Conservation (phyloP, 2,329 filamentous ascomycete species). For the Diplodia intermedia region DNA sequence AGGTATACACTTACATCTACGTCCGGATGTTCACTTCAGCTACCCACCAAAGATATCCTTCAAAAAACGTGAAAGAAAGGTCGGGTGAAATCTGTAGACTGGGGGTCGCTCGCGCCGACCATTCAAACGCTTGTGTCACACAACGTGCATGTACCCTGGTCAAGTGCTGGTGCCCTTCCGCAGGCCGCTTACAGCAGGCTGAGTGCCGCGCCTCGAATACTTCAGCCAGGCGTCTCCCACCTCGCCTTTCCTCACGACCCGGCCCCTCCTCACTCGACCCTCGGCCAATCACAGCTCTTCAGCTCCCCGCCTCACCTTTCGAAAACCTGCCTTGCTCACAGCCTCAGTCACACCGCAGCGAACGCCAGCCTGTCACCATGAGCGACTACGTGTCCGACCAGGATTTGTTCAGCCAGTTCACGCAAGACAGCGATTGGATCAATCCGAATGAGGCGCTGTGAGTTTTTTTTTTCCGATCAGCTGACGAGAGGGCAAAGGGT, state of each 20-base stretch:
- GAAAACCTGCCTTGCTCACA: neutral
- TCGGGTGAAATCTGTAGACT: too few species aligned
- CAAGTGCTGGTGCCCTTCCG: neutral
- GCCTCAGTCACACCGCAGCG: neutral
- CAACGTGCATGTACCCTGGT: too few species aligned
- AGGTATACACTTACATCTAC: too few species aligned
- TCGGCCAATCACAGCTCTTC: neutral
- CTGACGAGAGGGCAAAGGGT: too few species aligned
- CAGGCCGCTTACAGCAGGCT: neutral
- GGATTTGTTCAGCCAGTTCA: neutral
- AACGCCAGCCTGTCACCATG: constrained; percentile 6
- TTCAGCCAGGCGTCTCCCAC: neutral
- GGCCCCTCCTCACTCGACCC: neutral
- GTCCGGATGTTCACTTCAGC: too few species aligned
- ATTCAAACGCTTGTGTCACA: too few species aligned
- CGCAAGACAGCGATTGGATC: neutral
- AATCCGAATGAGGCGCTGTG: neutral
- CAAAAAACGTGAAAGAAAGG: too few species aligned
- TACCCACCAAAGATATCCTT: too few species aligned
- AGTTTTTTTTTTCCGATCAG: too few species aligned
- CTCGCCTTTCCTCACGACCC: neutral
- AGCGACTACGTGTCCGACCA: neutral
- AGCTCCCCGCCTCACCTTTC: neutral
- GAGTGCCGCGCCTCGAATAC: neutral
- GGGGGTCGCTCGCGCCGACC: too few species aligned